Evolutionary conservation across 1,284 basidiomycete genomes (phyloP).

Genomic region (Ustilago loliicola): DNA sequence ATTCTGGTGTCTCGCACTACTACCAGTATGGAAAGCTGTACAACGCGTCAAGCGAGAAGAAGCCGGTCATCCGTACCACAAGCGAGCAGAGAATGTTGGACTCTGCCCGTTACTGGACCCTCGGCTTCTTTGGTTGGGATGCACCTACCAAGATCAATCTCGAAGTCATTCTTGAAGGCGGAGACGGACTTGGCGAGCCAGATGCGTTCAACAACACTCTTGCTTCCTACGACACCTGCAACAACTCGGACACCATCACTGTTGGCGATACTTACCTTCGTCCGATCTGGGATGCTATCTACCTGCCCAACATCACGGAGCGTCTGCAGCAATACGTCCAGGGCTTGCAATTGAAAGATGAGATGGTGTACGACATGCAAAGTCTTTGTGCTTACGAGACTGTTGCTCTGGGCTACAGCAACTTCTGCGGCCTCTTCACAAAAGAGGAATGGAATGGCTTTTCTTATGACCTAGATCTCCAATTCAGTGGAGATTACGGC

Average conservation of each 20-base stretch:
- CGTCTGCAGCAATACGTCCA: slow-evolving; percentile 60
- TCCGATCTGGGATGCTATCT: slow-evolving; percentile 70
- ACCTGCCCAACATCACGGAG: slow-evolving; percentile 56
- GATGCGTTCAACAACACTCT: slow-evolving; percentile 83
- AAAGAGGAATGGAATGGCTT: slow-evolving; percentile 89
- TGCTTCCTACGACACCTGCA: slow-evolving; percentile 79
- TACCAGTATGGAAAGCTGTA: slow-evolving; percentile 68
- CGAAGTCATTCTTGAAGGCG: slow-evolving; percentile 63
- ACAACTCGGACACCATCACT: slow-evolving; percentile 73
- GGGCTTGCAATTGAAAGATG: slow-evolving; percentile 71
- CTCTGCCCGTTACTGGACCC: slow-evolving; percentile 79
- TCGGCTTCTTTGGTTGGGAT: slow-evolving; percentile 61
- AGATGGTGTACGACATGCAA: slow-evolving; percentile 61
- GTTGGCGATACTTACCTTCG: slow-evolving; percentile 75
- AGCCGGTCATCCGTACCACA: slow-evolving; percentile 66
- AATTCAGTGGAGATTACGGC: slow-evolving; percentile 75
- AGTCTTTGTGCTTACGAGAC: slow-evolving; percentile 71
- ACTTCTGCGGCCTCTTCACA: slow-evolving; percentile 88
- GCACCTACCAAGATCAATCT: slow-evolving; percentile 61
- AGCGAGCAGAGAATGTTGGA: slow-evolving; percentile 82
- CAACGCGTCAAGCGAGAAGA: slow-evolving; percentile 56
- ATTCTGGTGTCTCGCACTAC: slow-evolving; percentile 64
- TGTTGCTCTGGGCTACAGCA: slow-evolving; percentile 56
- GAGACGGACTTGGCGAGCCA: slow-evolving; percentile 40
- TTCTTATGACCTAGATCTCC: slow-evolving; percentile 75